A percentile compares a stretch with the other conserved stretches of the same genome.
Conservation (phyloP, 148 eudicot genomes). For the Chenopodium quinoa region DNA sequence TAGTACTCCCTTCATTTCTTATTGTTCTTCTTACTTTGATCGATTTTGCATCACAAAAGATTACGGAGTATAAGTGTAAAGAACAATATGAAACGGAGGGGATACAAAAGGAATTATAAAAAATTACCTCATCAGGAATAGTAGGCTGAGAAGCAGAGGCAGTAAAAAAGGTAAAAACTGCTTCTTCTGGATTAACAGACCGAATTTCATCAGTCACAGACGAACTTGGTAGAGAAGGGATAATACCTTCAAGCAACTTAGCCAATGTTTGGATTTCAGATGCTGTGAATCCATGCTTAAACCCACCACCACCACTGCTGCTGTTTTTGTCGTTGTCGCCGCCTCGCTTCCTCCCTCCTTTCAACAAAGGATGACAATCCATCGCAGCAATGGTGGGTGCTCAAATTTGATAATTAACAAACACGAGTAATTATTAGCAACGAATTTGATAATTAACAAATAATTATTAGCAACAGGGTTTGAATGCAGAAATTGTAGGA, state of each 20-base stretch:
- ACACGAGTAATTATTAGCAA: no score
- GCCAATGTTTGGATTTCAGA: slow-evolving; percentile 57
- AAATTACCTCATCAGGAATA: slow-evolving; percentile 49
- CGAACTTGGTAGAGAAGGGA: slow-evolving; percentile 48
- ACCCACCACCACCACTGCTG: not conserved
- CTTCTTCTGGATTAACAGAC: not conserved
- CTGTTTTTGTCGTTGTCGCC: not conserved
- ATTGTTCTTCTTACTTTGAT: no score
- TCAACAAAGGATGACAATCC: slow-evolving; percentile 51
- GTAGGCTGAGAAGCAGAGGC: slow-evolving; percentile 49
- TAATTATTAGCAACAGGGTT: no score
- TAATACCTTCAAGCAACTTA: slow-evolving; percentile 55
- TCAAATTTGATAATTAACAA: no score
- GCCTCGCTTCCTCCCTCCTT: slow-evolving; percentile 30
- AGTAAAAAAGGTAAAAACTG: slow-evolving; percentile 31
- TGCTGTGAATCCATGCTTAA: slow-evolving; percentile 60
- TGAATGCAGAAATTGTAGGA: not conserved
- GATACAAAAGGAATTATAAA: not conserved
- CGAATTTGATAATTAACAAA: no score
- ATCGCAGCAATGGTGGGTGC: not conserved
- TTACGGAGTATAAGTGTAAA: not conserved
- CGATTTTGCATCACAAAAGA: no score
- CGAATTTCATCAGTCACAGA: not conserved
- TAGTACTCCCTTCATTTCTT: no score
- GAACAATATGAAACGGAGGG: not conserved